Evolutionary conservation across 2,329 filamentous ascomycete species (phyloP), one percentile per base, ranked within the genome.

Genomic region (Cladophialophora exuberans): DNA sequence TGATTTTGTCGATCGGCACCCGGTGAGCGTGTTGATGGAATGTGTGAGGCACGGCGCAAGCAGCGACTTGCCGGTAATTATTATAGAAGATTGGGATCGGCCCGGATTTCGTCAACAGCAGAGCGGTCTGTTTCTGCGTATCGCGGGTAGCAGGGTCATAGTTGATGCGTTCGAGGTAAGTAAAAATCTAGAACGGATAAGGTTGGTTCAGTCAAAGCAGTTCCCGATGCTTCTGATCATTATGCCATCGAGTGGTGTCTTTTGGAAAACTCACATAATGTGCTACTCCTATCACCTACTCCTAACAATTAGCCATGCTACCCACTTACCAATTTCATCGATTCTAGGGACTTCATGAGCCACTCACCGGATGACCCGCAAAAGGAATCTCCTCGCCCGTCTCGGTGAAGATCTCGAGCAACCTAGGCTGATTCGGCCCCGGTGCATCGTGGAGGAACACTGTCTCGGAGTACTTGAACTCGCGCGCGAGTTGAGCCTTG

Each of bases 391-490:
- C 83, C 28, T 71, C 65, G 2, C 60, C 60, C 6, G 70, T 65
- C 36, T 72, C 66, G 28, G 81, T 81, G 72, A 85, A 86, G 62
- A 87, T 86, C 67, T 85, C 80, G 61, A 85, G 76, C 49, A 70
- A 70, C 38, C 79, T 69, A 17, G 72, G 65, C 56, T 72, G 65
- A 50, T 68, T 66, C 18, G 65, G 59, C 43, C 72, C 69, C 23
- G 60, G 49, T 6, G 65, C 56, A 41, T 79, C 76, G 69, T 86
- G 81, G 28, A 86, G 69, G 64, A 86, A 86, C 42, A 84, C 80
- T 0, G 83, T 86, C 68, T 85, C 83, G 46, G 81, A 83, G 63
- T 83, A 79, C 69, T 83, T 84, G 72, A 86, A 86, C 69, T 87
- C 84, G 52, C 75, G 73, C 38, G 83, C 82, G 57, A 86, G 79